Base-by-base conservation (phyloP, 1,284 basidiomycete species). In the Phylloboletellus chloephorus region DNA sequence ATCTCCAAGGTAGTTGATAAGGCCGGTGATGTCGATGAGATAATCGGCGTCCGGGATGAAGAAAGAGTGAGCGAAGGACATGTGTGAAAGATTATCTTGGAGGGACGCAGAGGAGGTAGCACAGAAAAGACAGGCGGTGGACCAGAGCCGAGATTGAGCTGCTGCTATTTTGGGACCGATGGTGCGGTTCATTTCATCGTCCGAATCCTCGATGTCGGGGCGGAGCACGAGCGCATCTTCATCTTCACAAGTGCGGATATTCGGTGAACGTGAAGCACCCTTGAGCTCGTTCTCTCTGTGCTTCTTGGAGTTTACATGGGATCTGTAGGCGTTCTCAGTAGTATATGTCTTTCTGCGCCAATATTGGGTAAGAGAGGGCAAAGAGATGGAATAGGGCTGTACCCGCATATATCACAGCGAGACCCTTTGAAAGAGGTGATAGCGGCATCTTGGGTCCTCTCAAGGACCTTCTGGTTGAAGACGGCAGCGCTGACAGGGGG, bases 21-120 rank as follows among this genome's bases (percentile, higher is more conserved):
- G 76, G 3, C 95, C 96, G 1, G 77, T 52, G 21, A 88, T 64
- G 64, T 98, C 91, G 51, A 87, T 69, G 47, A 98, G 79, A 63
- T 89, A 95, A 31, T 97, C 90, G 28, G 80, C 80, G 52, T 98
- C 95, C 31, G 96, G 96, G 46, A 99, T 74, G 72, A 96, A 98
- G 75, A 98, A 98, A 19, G 92, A 92, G 66, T 98, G 96, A 0
- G 65, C 65, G 31, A 66, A 63, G 23, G 83, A 79, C 96, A 99
- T 98, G 71, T 98, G 96, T 0, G 73, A 67, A 15, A 96, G 72
- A 52, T 86, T 92, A 6, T 72, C 74, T 5, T 80, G 72, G 23
- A 93, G 64, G 2, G 78, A 69, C 0, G 69, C 25, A 8, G 77
- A 73, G 10, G 67, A 53, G 30, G 68, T 54, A 10, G 76, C 48